Evolutionary conservation across 805 yeast species (phyloP).

Genomic region (Zygoascus ofunaensis): DNA sequence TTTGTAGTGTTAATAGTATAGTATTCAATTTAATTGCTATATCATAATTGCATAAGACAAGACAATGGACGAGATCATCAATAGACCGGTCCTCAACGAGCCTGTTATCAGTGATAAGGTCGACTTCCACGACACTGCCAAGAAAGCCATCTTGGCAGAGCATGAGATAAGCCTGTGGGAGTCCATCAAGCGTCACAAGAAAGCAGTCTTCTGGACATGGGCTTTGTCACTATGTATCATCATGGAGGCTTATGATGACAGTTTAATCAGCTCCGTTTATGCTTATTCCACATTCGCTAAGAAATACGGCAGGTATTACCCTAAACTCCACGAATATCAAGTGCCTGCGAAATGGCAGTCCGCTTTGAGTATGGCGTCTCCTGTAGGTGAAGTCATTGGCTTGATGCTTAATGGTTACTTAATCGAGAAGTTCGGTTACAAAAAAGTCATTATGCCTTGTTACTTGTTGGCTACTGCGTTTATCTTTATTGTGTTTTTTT

Average conservation of each 20-base stretch:
- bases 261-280: constrained; percentile 35
- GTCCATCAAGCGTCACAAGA: constrained; percentile 32
- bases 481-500: constrained; percentile 30
- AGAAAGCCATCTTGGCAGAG: constrained; percentile 13
- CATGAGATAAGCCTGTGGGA: constrained; percentile 13
- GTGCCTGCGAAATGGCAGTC: constrained; percentile 9
- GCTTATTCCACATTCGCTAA: constrained; percentile 37
- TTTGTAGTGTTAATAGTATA: too few species aligned
- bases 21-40: too few species aligned
- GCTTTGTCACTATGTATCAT: constrained; percentile 36
- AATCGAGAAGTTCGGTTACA: constrained; percentile 9
- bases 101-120: neutral
- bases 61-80: neutral
- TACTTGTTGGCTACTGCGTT: constrained; percentile 18
- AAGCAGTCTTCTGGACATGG: constrained; percentile 40
- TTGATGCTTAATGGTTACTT: constrained; percentile 35
- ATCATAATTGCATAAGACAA: too few species aligned
- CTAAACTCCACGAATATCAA: neutral
- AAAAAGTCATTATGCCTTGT: constrained; percentile 26
- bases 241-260: constrained; percentile 46
- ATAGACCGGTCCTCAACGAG: neutral
- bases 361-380: constrained; percentile 7
- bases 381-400: constrained; percentile 37
- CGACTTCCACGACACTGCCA: constrained; percentile 2
- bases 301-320: constrained; percentile 31